A percentile compares a stretch with the other conserved stretches of the same genome.
phyloP scores from a whole-genome alignment of 345 rosid species.

The Anastatica hierochuntica region DNA sequence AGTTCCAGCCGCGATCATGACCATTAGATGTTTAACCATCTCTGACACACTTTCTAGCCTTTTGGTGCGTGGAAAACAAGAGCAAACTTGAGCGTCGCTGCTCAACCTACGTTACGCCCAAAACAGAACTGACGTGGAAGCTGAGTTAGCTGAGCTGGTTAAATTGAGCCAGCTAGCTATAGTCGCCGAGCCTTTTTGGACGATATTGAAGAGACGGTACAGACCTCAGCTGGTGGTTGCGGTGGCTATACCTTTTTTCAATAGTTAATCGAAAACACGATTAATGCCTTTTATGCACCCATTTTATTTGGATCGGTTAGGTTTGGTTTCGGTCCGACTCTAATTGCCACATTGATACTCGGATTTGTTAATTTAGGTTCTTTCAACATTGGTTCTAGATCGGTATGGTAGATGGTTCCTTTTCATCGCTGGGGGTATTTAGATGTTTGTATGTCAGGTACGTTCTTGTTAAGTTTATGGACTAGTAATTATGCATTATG shows the following conservation, averaged over 20 bases:
- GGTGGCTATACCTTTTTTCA: conserved; percentile 61
- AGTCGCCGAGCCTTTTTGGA: conserved; percentile 41
- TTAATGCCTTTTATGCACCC: conserved; percentile 81
- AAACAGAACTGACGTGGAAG: conserved; percentile 32
- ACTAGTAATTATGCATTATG: neutral
- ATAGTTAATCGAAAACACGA: conserved; percentile 66
- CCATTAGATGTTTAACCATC: conserved; percentile 54
- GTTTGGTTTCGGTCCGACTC: conserved; percentile 54
- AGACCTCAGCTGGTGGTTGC: conserved; percentile 72
- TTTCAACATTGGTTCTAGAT: conserved; percentile 56
- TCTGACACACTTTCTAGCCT: conserved; percentile 70
- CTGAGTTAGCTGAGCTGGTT: conserved; percentile 43
- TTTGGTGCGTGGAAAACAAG: conserved; percentile 51
- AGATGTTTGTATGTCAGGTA: conserved; percentile 67
- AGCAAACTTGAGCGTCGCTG: conserved; percentile 43
- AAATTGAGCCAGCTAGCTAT: conserved; percentile 39
- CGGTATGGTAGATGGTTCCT: conserved; percentile 61
- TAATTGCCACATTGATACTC: conserved; percentile 52
- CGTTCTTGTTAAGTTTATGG: neutral
- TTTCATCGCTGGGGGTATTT: conserved; percentile 56
- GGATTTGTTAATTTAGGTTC: conserved; percentile 65
- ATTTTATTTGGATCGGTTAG: conserved; percentile 67
- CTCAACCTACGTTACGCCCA: conserved; percentile 44
- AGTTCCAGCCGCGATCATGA: conserved; percentile 65
- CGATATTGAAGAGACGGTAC: conserved; percentile 52